phyloP scores from a whole-genome alignment of 2,329 filamentous ascomycete genomes.

The Cryphonectria radicalis region DNA sequence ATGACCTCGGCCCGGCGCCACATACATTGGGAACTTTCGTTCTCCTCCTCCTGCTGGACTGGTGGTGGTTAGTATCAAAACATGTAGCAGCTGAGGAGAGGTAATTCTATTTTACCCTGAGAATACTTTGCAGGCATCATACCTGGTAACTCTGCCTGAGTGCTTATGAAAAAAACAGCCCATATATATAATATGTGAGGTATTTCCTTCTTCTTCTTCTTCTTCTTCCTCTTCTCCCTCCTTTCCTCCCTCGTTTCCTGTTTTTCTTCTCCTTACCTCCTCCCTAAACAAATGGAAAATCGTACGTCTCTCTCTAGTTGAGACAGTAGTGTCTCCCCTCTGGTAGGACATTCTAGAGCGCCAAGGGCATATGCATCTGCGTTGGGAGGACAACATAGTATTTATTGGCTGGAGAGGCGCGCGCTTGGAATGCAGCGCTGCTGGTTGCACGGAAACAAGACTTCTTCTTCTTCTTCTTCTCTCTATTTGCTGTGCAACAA shows the following conservation, averaged over 20 bases:
- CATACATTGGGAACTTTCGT: background rate
- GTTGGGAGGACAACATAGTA: background rate
- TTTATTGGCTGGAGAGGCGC: constrained; percentile 10
- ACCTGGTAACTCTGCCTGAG: background rate
- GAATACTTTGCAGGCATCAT: background rate
- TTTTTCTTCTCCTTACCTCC: background rate
- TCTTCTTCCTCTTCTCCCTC: background rate
- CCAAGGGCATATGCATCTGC: constrained; percentile 5
- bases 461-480: too few relatives aligned
- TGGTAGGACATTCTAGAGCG: background rate
- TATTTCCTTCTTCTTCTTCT: too few relatives aligned
- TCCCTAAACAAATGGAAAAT: background rate
- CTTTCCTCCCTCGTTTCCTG: background rate
- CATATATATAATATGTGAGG: background rate
- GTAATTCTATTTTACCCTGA: background rate
- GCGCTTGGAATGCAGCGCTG: constrained; percentile 7
- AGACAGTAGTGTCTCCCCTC: background rate
- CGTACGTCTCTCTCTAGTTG: background rate
- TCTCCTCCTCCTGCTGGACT: too few relatives aligned
- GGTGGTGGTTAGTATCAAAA: background rate
- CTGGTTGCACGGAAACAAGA: background rate
- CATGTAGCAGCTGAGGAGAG: background rate
- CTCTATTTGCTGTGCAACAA: too few relatives aligned
- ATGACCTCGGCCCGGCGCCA: background rate
- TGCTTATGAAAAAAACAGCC: background rate